phyloP scores from a whole-genome alignment of 441 rosid genomes.

The Melastoma candidum region DNA sequence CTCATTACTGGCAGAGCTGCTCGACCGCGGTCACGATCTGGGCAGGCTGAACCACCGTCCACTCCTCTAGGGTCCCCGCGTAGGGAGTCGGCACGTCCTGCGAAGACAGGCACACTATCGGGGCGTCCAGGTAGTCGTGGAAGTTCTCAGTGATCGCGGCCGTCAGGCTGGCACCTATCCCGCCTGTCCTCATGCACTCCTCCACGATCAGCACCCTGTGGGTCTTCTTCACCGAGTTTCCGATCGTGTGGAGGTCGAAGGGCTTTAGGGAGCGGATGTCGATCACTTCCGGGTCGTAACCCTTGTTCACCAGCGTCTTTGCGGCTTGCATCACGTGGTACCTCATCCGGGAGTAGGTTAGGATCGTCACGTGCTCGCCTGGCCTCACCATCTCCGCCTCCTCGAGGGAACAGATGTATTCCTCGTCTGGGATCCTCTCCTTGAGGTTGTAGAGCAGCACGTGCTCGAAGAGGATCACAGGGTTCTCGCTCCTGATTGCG shows the following conservation, averaged over 20 bases:
- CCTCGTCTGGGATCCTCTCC: slow-evolving; percentile 83
- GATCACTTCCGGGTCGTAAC: slow-evolving; percentile 83
- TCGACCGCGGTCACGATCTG: slow-evolving; percentile 93
- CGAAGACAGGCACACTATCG: slow-evolving; percentile 78
- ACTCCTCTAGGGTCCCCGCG: slow-evolving; percentile 82
- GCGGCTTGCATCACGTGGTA: slow-evolving; percentile 98
- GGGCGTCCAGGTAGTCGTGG: slow-evolving; percentile 80
- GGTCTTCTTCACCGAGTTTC: slow-evolving; percentile 89
- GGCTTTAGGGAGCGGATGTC: slow-evolving; percentile 89
- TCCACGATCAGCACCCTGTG: slow-evolving; percentile 90
- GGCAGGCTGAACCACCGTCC: slow-evolving; percentile 89
- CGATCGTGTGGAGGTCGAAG: slow-evolving; percentile 78
- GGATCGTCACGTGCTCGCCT: slow-evolving; percentile 75
- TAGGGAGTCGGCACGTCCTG: slow-evolving; percentile 96
- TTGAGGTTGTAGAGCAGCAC: slow-evolving; percentile 90
- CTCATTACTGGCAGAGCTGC: slow-evolving; percentile 60
- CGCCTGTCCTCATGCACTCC: slow-evolving; percentile 97
- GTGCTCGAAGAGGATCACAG: slow-evolving; percentile 84
- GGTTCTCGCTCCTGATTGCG: slow-evolving; percentile 87
- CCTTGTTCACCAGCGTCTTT: slow-evolving; percentile 81
- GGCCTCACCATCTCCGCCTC: slow-evolving; percentile 98
- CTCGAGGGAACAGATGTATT: slow-evolving; percentile 69
- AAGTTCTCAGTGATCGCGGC: slow-evolving; percentile 83
- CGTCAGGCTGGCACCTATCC: slow-evolving; percentile 87
- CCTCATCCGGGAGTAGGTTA: slow-evolving; percentile 85